Percentiles rank a stretch among this genome's conserved stretches.
Conservation (phyloP, 495 filamentous ascomycete species). For the Penicillium pulvis region DNA sequence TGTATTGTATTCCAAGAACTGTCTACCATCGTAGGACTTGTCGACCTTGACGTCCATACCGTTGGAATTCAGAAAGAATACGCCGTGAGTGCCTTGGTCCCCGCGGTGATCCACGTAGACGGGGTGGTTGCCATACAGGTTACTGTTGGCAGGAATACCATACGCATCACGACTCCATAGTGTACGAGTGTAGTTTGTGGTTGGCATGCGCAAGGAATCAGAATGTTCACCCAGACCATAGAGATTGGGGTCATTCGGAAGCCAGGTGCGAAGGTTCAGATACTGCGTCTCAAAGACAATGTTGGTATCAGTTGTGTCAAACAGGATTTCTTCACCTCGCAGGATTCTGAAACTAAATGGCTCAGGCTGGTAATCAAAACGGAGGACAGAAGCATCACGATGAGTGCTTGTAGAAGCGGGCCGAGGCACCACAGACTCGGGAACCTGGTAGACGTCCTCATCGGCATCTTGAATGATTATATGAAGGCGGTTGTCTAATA, state of each 20-base stretch:
- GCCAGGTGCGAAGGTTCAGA: slow-evolving; percentile 65
- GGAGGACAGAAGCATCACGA: slow-evolving; percentile 43
- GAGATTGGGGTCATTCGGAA: slow-evolving; percentile 68
- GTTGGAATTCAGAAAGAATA: slow-evolving; percentile 80
- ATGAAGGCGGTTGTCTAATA: slow-evolving; percentile 72
- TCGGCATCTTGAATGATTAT: slow-evolving; percentile 78
- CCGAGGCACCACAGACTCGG: slow-evolving; percentile 68
- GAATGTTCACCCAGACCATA: slow-evolving; percentile 84
- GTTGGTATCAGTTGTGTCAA: slow-evolving; percentile 69
- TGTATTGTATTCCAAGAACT: slow-evolving; percentile 84
- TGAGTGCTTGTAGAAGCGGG: slow-evolving; percentile 38
- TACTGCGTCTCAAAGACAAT: slow-evolving; percentile 83
- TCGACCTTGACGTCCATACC: slow-evolving; percentile 89
- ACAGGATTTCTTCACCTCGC: slow-evolving; percentile 68
- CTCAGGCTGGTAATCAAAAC: slow-evolving; percentile 64
- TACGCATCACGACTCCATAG: slow-evolving; percentile 80
- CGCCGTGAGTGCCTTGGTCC: slow-evolving; percentile 70
- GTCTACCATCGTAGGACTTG: slow-evolving; percentile 57
- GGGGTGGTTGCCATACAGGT: slow-evolving; percentile 82
- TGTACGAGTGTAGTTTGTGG: slow-evolving; percentile 74
- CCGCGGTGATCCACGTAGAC: slow-evolving; percentile 81
- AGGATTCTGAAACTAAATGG: slow-evolving; percentile 80
- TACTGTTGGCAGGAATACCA: slow-evolving; percentile 63
- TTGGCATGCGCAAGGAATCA: slow-evolving; percentile 71
- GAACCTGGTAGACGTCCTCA: slow-evolving; percentile 78